Evolutionary conservation across 257 asterid species (phyloP).

Genomic region (Cruciata laevipes): DNA sequence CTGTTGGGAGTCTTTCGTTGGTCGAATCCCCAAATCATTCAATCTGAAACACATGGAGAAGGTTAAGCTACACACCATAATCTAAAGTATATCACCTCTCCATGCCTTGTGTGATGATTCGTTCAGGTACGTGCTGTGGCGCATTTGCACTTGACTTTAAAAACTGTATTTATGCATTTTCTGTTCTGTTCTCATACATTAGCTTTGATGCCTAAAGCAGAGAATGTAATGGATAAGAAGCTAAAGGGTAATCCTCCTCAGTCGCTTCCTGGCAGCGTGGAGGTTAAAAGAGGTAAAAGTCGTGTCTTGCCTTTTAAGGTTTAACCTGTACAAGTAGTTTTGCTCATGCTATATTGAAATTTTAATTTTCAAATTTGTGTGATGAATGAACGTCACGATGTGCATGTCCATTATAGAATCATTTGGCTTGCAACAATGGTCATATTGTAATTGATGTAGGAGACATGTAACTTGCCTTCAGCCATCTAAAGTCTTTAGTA

Average conservation of each 20-base stretch:
- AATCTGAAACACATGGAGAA: too few relatives aligned
- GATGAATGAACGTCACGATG: neutral
- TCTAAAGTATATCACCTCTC: too few relatives aligned
- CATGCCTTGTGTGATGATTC: neutral
- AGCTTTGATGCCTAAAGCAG: neutral
- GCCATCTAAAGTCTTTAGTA: neutral
- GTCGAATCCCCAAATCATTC: too few relatives aligned
- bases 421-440: neutral
- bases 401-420: neutral
- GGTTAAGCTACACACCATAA: too few relatives aligned
- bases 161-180: neutral
- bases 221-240: neutral
- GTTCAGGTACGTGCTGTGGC: neutral
- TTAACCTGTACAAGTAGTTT: neutral
- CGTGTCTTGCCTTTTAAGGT: neutral
- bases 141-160: neutral
- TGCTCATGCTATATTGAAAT: neutral
- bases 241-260: neutral
- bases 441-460: neutral
- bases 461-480: neutral
- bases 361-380: neutral
- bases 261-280: neutral
- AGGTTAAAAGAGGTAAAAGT: neutral
- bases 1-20: too few relatives aligned
- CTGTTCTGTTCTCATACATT: neutral